Base-by-base conservation (phyloP, 805 yeast species). In the Ogataea pini region DNA sequence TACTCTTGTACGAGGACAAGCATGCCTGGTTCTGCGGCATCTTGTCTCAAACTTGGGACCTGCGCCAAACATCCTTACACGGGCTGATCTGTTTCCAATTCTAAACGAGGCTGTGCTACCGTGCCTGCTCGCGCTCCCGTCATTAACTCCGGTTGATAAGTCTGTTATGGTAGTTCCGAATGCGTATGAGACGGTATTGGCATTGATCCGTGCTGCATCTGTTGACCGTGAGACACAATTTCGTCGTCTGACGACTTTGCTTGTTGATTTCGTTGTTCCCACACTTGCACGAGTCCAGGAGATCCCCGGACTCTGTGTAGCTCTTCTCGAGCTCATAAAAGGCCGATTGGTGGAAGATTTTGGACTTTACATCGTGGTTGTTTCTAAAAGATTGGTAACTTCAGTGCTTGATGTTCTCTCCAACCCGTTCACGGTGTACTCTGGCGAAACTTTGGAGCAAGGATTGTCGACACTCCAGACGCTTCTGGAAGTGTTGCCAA, bases 91-190 rank as follows among this genome's bases (percentile, higher is more conserved):
- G 5, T 49, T 48, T 9, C 46, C 55, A 3, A 37, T 67, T 8
- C 41, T 67, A 7, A 54, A 49, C 17, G 62, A 54, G 8, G 42
- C 63, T 2, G 48, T 67, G 3, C 39, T 55, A 3, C 69, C 70
- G 1, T 55, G 61, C 28, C 40, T 67, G 12, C 42, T 67, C 25
- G 53, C 66, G 4, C 51, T 67, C 29, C 71, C 71, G 2, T 40
- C 62, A 5, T 55, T 61, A 14, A 64, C 68, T 3, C 64, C 70
- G 1, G 51, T 44, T 6, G 46, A 45, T 1, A 56, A 59, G 28
- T 59, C 66, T 7, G 22, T 40, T 1, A 1, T 19, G 8, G 51
- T 65, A 2, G 47, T 67, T 3, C 57, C 59, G 1, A 14, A 48
- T 10, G 59, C 67, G 0, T 67, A 67, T 34, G 43, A 55, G 12